Conservation (phyloP, 2,329 filamentous ascomycete genomes). For the Chaetoscypha palmicola region DNA sequence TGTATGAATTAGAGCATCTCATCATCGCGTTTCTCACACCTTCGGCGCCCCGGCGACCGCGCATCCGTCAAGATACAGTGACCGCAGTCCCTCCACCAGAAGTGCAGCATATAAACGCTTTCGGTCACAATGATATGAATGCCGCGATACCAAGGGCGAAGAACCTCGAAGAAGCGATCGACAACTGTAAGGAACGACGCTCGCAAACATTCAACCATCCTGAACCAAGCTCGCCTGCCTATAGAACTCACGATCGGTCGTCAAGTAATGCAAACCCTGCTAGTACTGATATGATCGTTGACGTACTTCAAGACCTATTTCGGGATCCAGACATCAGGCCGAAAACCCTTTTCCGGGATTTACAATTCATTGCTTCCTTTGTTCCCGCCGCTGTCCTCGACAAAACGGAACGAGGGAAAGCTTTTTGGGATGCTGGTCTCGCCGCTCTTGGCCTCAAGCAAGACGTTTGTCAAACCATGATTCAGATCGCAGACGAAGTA, state of each 20-base stretch:
- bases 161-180: conserved; percentile 59
- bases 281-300: conserved; percentile 48
- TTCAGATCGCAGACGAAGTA: conserved; percentile 63
- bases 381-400: conserved; percentile 55
- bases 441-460: conserved; percentile 86
- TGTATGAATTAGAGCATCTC: conserved; percentile 77
- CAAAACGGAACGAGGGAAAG: conserved; percentile 59
- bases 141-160: conserved; percentile 34
- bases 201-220: conserved; percentile 45
- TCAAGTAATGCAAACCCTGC: conserved; percentile 40
- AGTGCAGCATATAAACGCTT: conserved; percentile 25
- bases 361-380: conserved; percentile 67
- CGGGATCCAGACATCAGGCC: conserved; percentile 63
- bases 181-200: conserved; percentile 62
- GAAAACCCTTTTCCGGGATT: conserved; percentile 71
- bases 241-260: conserved; percentile 73
- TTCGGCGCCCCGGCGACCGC: conserved; percentile 33
- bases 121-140: conserved; percentile 23
- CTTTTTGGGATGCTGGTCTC: conserved; percentile 76
- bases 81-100: conserved; percentile 43
- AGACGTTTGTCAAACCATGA: conserved; percentile 61
- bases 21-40: conserved; percentile 68
- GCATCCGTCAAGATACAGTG: conserved; percentile 24
- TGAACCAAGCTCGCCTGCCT: conserved; percentile 58
- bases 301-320: conserved; percentile 61